A percentile compares a stretch with the other conserved stretches of the same genome.
Conservation (phyloP, 140 eudicot species). For the Artemisia princeps region DNA sequence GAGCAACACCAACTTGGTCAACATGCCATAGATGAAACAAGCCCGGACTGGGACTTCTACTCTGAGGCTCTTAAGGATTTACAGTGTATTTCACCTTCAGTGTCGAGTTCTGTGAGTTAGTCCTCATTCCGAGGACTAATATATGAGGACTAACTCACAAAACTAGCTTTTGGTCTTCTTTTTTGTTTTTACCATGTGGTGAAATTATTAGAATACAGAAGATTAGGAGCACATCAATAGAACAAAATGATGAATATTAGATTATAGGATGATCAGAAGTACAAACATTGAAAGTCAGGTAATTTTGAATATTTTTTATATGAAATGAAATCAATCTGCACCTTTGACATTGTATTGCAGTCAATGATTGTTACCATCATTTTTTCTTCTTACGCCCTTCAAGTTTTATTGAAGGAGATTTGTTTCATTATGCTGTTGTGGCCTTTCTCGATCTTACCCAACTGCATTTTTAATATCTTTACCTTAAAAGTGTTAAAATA, state of each 20-base stretch:
- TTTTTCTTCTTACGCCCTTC: neutral
- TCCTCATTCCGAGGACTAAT: neutral
- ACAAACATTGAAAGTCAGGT: conserved; percentile 9
- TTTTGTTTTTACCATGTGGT: neutral
- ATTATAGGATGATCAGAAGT: conserved; percentile 4
- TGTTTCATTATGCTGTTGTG: neutral
- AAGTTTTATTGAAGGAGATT: neutral
- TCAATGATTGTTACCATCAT: neutral
- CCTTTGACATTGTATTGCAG: conserved; percentile 12
- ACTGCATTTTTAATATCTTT: conserved; percentile 6
- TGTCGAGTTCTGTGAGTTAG: neutral
- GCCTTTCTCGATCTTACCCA: conserved; percentile 3
- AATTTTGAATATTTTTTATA: conserved; percentile 18
- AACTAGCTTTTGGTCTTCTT: conserved; percentile 7
- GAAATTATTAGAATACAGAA: conserved; percentile 7
- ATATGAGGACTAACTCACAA: neutral
- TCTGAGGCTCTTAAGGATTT: conserved; percentile 33
- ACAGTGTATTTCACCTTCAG: conserved; percentile 7
- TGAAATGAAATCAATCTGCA: conserved; percentile 18
- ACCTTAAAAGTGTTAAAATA: neutral
- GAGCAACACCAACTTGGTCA: conserved; percentile 68
- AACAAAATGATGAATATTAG: neutral
- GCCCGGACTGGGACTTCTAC: conserved; percentile 53
- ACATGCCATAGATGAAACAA: conserved; percentile 45
- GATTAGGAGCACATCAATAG: conserved; percentile 15